Evolutionary conservation across 169 alveolate species (phyloP), one percentile per base, ranked within the genome.

Genomic region (Plasmodium billcollinsi): DNA sequence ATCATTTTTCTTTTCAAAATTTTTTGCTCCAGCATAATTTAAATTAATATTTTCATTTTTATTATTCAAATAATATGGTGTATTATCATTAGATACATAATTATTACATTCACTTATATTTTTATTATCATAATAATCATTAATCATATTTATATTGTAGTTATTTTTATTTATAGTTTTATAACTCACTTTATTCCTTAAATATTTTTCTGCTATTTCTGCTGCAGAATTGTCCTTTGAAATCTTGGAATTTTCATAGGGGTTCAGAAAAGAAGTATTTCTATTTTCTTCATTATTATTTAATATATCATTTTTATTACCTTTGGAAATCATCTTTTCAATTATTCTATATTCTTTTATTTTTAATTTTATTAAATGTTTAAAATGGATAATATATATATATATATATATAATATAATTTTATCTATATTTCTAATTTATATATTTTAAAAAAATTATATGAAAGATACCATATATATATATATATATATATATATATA

Each of bases 141-240:
- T 67, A 49, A 29, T 56, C 14, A 47, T 71, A 33, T 45, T 67
- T 20, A 21, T 47, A n/a, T 26, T 67, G 49, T 80, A 80, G 50
- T 72, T 56, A 15, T 47, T 47, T 61, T 80, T 67, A 49, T 72
- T 71, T 39, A 80, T 26, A 21, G 21, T 14, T 58, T 80, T 80
- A 80, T 33, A 80, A 71, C 83, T 80, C 49, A 80, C 67, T 54
- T 80, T 80, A 52, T 74, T 80, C 50, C 90, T 80, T 50, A 80
- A 67, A 56, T 80, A 80, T 56, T 80, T 80, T 67, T 80, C 83
- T 39, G 90, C 90, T 67, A 80, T 80, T 80, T 80, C 90, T 67
- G 67, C 90, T 14, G 90, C 90, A 45, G 90, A 52, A 54, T 73
- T 80, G 33, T 80, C 58, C 56, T 80, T 80, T 0, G 90, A 80